A percentile compares a stretch with the other conserved stretches of the same genome.
These are phyloP conservation scores for Phtheirospermum japonicum DNA, from an alignment of 257 asterid genomes.

Conservation along the genomic window DNA sequence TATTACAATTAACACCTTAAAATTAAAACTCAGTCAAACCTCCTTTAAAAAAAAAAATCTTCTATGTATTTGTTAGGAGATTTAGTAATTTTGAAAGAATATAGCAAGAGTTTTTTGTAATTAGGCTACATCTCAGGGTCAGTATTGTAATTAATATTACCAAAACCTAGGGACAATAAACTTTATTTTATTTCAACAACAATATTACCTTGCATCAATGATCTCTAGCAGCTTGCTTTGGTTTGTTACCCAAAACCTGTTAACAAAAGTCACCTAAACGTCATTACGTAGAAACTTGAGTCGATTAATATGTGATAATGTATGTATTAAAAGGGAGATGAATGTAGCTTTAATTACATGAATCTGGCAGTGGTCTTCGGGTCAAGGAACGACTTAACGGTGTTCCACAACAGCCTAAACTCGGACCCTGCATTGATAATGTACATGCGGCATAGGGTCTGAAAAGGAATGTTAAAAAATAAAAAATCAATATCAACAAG, in stretches of 20 bases:
- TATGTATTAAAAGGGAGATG: background rate
- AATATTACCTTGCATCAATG: constrained; percentile 76
- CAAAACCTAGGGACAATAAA: background rate
- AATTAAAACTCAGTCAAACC: too few species aligned
- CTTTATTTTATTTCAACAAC: background rate
- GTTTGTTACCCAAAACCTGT: constrained; percentile 88
- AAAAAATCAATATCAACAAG: background rate
- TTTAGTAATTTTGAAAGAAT: background rate
- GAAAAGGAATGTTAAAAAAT: constrained; percentile 9
- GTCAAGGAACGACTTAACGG: too few species aligned
- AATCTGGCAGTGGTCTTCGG: constrained; percentile 94
- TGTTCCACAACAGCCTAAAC: constrained; percentile 95
- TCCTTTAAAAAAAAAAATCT: background rate
- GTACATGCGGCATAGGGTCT: constrained; percentile 96
- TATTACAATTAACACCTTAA: too few species aligned
- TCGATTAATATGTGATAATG: background rate
- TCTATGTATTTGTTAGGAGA: background rate
- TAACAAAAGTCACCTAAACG: background rate
- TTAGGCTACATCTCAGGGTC: background rate
- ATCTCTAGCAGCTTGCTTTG: constrained; percentile 93
- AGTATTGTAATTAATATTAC: background rate
- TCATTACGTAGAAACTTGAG: constrained; percentile 20
- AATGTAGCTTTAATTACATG: constrained; percentile 47
- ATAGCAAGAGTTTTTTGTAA: background rate
- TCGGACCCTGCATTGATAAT: constrained; percentile 98